Evolutionary conservation across 2,329 filamentous ascomycete species (phyloP).

Genomic region (Aspergillus candidus): DNA sequence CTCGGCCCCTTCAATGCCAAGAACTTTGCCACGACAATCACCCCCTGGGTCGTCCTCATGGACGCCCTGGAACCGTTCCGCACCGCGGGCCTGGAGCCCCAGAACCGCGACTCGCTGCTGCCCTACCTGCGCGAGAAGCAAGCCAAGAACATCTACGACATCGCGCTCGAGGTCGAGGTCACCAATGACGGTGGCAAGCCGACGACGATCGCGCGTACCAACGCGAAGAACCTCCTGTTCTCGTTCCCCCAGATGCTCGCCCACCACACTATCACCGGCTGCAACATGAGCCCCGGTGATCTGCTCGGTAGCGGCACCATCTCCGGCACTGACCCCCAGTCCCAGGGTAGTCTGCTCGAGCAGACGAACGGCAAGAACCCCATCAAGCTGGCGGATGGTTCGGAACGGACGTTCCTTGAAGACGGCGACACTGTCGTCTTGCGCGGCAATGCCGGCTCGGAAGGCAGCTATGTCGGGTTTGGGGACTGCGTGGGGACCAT

Average conservation of each 20-base stretch:
- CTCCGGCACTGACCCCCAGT: slow-evolving; percentile 53
- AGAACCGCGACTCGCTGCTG: slow-evolving; percentile 50
- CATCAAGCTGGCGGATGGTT: slow-evolving; percentile 57
- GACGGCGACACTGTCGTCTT: slow-evolving; percentile 68
- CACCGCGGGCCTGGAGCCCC: slow-evolving; percentile 45
- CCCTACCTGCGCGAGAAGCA: slow-evolving; percentile 60
- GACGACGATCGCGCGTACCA: slow-evolving; percentile 56
- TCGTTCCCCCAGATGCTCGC: slow-evolving; percentile 79
- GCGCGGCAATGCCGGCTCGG: slow-evolving; percentile 59
- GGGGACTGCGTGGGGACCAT: slow-evolving; percentile 66
- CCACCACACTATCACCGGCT: slow-evolving; percentile 71
- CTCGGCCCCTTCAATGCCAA: slow-evolving; percentile 78
- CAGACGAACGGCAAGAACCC: slow-evolving; percentile 63
- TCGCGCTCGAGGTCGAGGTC: slow-evolving; percentile 59
- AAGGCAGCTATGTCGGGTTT: slow-evolving; percentile 67
- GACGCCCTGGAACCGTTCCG: slow-evolving; percentile 69
- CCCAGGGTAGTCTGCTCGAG: slow-evolving; percentile 66
- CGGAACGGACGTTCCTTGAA: slow-evolving; percentile 64
- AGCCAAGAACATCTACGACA: slow-evolving; percentile 57
- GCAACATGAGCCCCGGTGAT: slow-evolving; percentile 67
- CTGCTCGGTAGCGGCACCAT: slow-evolving; percentile 75
- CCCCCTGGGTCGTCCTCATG: slow-evolving; percentile 70
- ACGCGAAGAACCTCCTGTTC: slow-evolving; percentile 65
- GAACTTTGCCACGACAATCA: slow-evolving; percentile 74
- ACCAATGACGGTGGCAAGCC: slow-evolving; percentile 43